Evolutionary conservation across 805 yeast species (phyloP).

Genomic region (Metschnikowia cerradonensis): DNA sequence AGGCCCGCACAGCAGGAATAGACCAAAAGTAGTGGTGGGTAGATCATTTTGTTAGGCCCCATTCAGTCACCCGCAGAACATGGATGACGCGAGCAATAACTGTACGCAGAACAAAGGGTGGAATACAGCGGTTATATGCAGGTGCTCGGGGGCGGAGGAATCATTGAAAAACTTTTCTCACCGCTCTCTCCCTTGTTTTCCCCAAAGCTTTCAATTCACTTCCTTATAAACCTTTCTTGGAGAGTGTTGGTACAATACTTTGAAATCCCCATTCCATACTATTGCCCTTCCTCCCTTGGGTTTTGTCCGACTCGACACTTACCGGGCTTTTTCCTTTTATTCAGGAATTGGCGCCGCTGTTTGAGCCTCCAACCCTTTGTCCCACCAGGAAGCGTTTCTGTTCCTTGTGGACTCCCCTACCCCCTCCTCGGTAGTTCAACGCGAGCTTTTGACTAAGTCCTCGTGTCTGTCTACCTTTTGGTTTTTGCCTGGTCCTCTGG

Average conservation of each 20-base stretch:
- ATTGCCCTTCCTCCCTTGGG: conserved; percentile 6
- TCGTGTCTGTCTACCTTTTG: conserved; percentile 20
- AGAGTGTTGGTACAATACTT: conserved; percentile 5
- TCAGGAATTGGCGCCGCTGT: background rate
- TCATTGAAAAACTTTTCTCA: conserved; percentile 1
- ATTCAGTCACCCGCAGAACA: background rate
- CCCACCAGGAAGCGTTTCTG: conserved; percentile 3
- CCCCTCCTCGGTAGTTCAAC: background rate
- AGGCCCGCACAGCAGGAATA: too few relatives aligned
- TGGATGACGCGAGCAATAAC: background rate
- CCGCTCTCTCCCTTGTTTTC: background rate
- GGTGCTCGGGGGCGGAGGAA: background rate
- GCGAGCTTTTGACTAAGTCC: conserved; percentile 42
- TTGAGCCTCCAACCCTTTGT: conserved; percentile 5
- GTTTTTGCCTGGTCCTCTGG: background rate
- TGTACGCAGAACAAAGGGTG: background rate
- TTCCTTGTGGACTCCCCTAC: background rate
- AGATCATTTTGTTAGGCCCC: background rate
- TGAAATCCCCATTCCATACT: conserved; percentile 3
- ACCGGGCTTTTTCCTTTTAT: background rate
- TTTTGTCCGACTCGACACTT: conserved; percentile 2
- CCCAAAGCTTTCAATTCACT: conserved; percentile 1
- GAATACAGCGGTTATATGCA: background rate
- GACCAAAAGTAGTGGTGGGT: background rate
- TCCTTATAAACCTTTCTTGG: conserved; percentile 5